Conservation (phyloP, 2,329 filamentous ascomycete species). For the Rutstroemia sp. region DNA sequence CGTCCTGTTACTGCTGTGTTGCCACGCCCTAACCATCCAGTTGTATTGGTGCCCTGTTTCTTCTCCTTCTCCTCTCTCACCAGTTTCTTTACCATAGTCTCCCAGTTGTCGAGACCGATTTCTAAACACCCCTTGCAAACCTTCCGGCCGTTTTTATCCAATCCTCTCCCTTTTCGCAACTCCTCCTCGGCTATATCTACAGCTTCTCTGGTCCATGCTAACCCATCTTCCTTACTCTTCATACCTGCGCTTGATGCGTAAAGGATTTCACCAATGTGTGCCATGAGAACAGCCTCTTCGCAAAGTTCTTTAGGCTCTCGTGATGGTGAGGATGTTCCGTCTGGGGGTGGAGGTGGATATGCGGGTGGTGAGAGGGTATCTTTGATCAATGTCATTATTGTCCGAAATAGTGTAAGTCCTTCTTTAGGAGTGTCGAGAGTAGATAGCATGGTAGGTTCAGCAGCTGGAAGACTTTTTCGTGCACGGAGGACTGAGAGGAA, state of each 20-base stretch:
- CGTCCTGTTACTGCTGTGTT: slow-evolving; percentile 20
- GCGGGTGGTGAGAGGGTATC: slow-evolving; percentile 39
- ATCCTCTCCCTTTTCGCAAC: slow-evolving; percentile 35
- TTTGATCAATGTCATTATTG: slow-evolving; percentile 26
- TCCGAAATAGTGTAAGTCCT: slow-evolving; percentile 17
- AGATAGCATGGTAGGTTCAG: slow-evolving; percentile 23
- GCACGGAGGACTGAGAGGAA: slow-evolving; percentile 79
- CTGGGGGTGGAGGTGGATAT: slow-evolving; percentile 64
- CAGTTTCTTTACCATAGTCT: slow-evolving; percentile 65
- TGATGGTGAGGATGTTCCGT: slow-evolving; percentile 60
- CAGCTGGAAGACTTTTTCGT: slow-evolving; percentile 50
- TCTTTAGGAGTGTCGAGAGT: slow-evolving; percentile 12
- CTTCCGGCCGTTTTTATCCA: slow-evolving; percentile 36
- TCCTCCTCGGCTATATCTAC: slow-evolving; percentile 73
- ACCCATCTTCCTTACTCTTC: slow-evolving; percentile 54
- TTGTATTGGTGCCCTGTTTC: slow-evolving; percentile 9
- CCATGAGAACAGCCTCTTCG: slow-evolving; percentile 77
- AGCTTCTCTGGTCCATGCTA: slow-evolving; percentile 85
- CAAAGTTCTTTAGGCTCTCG: slow-evolving; percentile 62
- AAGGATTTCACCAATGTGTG: slow-evolving; percentile 91
- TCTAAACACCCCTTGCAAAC: slow-evolving; percentile 72
- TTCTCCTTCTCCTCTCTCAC: slow-evolving; percentile 30
- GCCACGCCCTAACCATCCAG: slow-evolving; percentile 27
- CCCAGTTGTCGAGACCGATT: slow-evolving; percentile 75
- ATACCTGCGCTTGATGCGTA: slow-evolving; percentile 50